Percentiles rank a stretch among this genome's conserved stretches.
Evolutionary conservation across 2,329 filamentous ascomycete species (phyloP).

Genomic region (Pseudocercospora musae): DNA sequence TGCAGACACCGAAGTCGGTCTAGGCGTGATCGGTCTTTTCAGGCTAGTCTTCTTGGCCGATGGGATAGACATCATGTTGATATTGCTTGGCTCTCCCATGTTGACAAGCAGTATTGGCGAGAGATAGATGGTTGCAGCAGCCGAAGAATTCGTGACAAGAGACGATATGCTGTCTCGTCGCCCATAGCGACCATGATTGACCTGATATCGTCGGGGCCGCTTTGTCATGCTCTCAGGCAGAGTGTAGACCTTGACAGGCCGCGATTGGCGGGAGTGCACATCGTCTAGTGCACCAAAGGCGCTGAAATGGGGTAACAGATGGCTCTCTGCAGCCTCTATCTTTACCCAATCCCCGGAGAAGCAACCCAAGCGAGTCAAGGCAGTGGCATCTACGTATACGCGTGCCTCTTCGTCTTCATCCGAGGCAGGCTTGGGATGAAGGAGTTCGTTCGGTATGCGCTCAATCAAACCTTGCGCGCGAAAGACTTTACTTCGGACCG

Average conservation of each 20-base stretch:
- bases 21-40: conserved; percentile 35
- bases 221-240: conserved; percentile 68
- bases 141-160: conserved; percentile 41
- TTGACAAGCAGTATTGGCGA: conserved; percentile 88
- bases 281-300: conserved; percentile 65
- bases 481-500: conserved; percentile 74
- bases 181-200: conserved; percentile 47
- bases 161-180: conserved; percentile 56
- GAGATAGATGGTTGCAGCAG: conserved; percentile 67
- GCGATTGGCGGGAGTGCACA: conserved; percentile 67
- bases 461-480: conserved; percentile 74
- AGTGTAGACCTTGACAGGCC: conserved; percentile 84
- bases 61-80: conserved; percentile 69
- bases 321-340: conserved; percentile 73
- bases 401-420: conserved; percentile 86
- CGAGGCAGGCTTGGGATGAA: conserved; percentile 77
- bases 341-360: conserved; percentile 98
- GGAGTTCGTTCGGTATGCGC: conserved; percentile 68
- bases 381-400: conserved; percentile 84
- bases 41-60: conserved; percentile 38
- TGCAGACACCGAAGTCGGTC: conserved; percentile 36
- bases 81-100: conserved; percentile 70
- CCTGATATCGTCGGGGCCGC: conserved; percentile 53
- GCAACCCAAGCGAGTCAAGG: conserved; percentile 83
- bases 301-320: conserved; percentile 64